Conservation (phyloP, 768 basidiomycete species). For the Termitomyces titanicus region DNA sequence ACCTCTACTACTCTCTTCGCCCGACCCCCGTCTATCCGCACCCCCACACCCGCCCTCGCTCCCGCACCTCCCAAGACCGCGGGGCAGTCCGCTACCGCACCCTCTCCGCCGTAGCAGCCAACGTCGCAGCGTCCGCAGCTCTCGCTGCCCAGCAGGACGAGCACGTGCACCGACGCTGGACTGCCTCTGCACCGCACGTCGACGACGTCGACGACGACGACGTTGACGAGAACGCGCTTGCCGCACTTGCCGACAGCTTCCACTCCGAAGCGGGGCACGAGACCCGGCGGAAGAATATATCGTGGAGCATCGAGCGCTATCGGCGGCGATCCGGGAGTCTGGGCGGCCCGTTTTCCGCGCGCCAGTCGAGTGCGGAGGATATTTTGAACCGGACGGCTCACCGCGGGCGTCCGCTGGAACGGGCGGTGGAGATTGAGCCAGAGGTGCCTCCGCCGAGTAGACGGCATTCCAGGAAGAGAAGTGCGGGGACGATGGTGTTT, state of each 20-base stretch:
- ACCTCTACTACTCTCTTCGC: slow-evolving; percentile 63
- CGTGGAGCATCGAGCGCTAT: slow-evolving; percentile 63
- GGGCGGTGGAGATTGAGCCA: slow-evolving; percentile 24
- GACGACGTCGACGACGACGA: slow-evolving; percentile 35
- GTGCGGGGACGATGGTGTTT: slow-evolving; percentile 73
- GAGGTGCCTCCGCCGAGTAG: slow-evolving; percentile 21
- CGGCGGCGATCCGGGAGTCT: slow-evolving; percentile 41
- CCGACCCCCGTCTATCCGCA: slow-evolving; percentile 26
- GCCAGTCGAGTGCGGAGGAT: slow-evolving; percentile 28
- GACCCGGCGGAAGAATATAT: slow-evolving; percentile 48
- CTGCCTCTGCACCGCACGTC: slow-evolving; percentile 24
- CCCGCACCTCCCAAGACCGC: slow-evolving; percentile 49
- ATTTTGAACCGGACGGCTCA: slow-evolving; percentile 19
- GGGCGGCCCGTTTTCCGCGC: slow-evolving; percentile 25
- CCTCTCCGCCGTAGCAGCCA: slow-evolving; percentile 64
- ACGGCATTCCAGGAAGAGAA: slow-evolving; percentile 58
- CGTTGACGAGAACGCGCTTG: slow-evolving; percentile 47
- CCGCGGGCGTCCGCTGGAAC: slow-evolving; percentile 45
- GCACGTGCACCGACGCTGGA: slow-evolving; percentile 25
- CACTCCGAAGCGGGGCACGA: slow-evolving; percentile 64
- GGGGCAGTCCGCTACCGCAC: slow-evolving; percentile 57
- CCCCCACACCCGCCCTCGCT: slow-evolving; percentile 35
- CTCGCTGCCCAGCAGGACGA: slow-evolving; percentile 63
- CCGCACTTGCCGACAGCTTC: slow-evolving; percentile 69
- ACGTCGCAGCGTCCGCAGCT: slow-evolving; percentile 69